Evolutionary conservation across 1,139 yeast species (phyloP), one percentile per base, ranked within the genome.

Genomic region (Debaryomycetaceae sp.): DNA sequence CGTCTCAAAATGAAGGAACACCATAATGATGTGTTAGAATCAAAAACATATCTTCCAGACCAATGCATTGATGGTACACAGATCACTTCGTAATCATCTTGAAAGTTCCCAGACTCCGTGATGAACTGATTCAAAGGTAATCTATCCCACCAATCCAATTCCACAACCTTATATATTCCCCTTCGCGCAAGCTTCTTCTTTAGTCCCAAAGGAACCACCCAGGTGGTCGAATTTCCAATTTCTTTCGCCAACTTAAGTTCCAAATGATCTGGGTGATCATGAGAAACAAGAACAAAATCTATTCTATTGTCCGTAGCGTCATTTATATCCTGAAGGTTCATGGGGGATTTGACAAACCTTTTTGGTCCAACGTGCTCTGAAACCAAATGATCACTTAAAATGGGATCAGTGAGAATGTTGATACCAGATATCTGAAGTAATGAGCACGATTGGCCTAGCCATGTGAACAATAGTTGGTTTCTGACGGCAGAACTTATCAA

Each of bases 21-120:
- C 98, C 98, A 91, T 41, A 91, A 66, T 0, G 96, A 80, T 33
- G 72, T 69, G 62, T 91, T 91, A 1, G 95, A 79, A 60, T 91
- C 98, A 24, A 83, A 59, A 27, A 91, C 65, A 40, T 79, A 78
- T 38, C 97, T 66, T 0, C 97, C 98, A 1, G 96, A 87, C 98
- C 98, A 91, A 65, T 91, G 98, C 97, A 91, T 91, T 0, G 97
- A 89, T 0, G 98, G 98, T 0, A 95, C 79, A 63, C 97, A 88
- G 1, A 88, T 90, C 31, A 91, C 70, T 53, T 87, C 91, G 69
- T 86, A 89, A 22, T 76, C 69, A 46, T 80, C 84, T 1, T 69
- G 65, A 6, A 71, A 58, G 14, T 54, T 54, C 3, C 51, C 53
- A 5, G 44, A 45, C 23, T 39, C 41, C n/a, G 57, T 54, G 41